Evolutionary conservation across 1,284 basidiomycete species (phyloP).

Genomic region (Dichomitus squalens): DNA sequence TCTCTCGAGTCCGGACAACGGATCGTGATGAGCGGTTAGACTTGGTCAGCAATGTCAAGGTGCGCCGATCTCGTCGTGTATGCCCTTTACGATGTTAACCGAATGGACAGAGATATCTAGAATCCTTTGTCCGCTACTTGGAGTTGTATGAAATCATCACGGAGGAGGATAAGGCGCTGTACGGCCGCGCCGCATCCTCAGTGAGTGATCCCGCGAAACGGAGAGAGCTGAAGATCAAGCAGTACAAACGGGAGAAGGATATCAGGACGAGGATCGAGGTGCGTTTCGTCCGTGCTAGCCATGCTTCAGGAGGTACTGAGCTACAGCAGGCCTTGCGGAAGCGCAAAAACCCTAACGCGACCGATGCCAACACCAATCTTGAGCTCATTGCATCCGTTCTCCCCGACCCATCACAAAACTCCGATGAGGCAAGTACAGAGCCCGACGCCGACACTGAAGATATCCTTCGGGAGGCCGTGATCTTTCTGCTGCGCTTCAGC

Average conservation of each 20-base stretch:
- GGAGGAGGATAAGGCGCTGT: conserved; percentile 59
- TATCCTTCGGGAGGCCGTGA: conserved; percentile 61
- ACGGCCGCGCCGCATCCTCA: conserved; percentile 47
- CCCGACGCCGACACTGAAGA: conserved; percentile 66
- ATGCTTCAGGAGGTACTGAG: background rate
- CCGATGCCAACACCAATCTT: conserved; percentile 48
- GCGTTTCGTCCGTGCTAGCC: conserved; percentile 8
- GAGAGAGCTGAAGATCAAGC: conserved; percentile 86
- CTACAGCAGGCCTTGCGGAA: conserved; percentile 52
- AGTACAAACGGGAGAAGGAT: conserved; percentile 85
- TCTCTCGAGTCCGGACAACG: conserved; percentile 62
- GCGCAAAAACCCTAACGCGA: conserved; percentile 44
- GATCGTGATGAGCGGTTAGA: conserved; percentile 61
- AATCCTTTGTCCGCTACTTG: conserved; percentile 57
- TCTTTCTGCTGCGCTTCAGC: conserved; percentile 75
- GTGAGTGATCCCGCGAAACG: conserved; percentile 68
- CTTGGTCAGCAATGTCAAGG: conserved; percentile 17
- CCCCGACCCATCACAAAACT: conserved; percentile 36
- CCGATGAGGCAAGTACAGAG: conserved; percentile 46
- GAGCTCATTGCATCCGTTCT: conserved; percentile 67
- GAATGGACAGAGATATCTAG: conserved; percentile 53
- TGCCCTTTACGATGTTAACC: background rate
- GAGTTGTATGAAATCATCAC: conserved; percentile 74
- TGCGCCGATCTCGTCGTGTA: background rate
- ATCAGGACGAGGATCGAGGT: conserved; percentile 73